Evolutionary conservation across 2,329 filamentous ascomycete species (phyloP).

Genomic region (Trichoderma endophyticum): DNA sequence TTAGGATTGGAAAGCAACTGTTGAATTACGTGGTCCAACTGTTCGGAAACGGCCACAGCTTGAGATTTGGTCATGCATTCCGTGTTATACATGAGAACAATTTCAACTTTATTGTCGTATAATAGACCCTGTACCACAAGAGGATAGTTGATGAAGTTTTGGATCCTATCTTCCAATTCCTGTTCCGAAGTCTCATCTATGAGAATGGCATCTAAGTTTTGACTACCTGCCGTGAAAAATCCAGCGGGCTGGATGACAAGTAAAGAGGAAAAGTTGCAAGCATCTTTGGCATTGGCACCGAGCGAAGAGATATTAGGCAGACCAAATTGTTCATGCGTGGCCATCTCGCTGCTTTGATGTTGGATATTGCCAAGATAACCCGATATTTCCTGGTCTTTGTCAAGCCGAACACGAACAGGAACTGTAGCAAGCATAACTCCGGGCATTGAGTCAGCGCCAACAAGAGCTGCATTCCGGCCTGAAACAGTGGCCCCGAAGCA

Average conservation of each 20-base stretch:
- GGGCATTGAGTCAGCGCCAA: constrained; percentile 2
- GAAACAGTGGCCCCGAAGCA: constrained; percentile 25
- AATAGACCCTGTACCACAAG: background rate
- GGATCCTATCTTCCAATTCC: background rate
- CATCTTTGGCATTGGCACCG: constrained; percentile 16
- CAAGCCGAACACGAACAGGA: background rate
- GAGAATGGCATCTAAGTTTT: background rate
- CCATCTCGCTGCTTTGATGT: constrained; percentile 24
- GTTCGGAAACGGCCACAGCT: background rate
- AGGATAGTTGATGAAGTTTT: constrained; percentile 12
- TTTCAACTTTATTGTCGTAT: background rate
- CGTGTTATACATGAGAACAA: constrained; percentile 7
- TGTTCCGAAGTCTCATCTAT: background rate
- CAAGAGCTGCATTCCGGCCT: constrained; percentile 11
- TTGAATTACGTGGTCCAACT: background rate
- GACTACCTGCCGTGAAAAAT: background rate
- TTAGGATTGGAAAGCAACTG: background rate
- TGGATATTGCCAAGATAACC: constrained; percentile 24
- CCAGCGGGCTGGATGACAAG: constrained; percentile 18
- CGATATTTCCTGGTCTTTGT: background rate
- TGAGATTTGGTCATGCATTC: background rate
- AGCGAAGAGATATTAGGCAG: constrained; percentile 28
- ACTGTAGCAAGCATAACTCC: constrained; percentile 10
- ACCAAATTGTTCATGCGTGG: constrained; percentile 26
- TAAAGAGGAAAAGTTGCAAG: constrained; percentile 15